Evolutionary conservation across 208 protist genomes (phyloP).

Genomic region (Crithidia brevicula): DNA sequence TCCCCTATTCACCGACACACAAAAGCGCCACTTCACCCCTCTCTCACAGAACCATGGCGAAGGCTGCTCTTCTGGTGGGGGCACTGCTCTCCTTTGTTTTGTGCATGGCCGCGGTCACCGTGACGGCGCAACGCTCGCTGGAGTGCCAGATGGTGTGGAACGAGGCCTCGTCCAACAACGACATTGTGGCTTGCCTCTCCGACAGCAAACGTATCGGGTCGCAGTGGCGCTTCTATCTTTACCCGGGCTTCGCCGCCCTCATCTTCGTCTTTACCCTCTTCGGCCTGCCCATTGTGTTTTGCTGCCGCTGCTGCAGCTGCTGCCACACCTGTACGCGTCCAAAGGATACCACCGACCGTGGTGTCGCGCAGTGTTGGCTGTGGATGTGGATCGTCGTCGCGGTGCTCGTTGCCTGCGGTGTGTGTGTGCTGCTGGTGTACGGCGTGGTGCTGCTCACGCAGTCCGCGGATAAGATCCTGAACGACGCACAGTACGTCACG

Average conservation of each 20-base stretch:
- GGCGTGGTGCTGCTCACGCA: constrained; percentile 48
- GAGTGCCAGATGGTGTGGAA: constrained; percentile 77
- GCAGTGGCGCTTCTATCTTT: constrained; percentile 70
- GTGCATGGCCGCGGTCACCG: constrained; percentile 33
- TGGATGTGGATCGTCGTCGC: constrained; percentile 75
- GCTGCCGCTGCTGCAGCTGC: constrained; percentile 56
- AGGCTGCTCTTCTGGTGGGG: constrained; percentile 19
- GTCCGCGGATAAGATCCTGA: constrained; percentile 25
- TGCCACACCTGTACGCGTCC: constrained; percentile 35
- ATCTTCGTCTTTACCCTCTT: constrained; percentile 63
- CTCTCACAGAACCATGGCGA: constrained; percentile 3
- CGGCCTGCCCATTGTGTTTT: constrained; percentile 63
- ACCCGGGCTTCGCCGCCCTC: constrained; percentile 49
- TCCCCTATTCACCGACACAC: not conserved
- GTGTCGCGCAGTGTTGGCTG: constrained; percentile 46
- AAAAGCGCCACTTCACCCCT: not conserved
- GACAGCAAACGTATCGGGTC: constrained; percentile 49
- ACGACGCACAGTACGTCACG: constrained; percentile 41
- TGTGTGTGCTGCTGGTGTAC: constrained; percentile 66
- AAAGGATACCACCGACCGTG: constrained; percentile 28
- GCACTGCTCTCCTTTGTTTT: constrained; percentile 33
- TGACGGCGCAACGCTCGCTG: constrained; percentile 54
- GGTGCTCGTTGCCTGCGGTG: constrained; percentile 50
- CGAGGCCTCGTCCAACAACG: constrained; percentile 55
- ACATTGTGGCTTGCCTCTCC: constrained; percentile 57